Conservation (phyloP, 306 rosid species). For the Styphnolobium japonicum region DNA sequence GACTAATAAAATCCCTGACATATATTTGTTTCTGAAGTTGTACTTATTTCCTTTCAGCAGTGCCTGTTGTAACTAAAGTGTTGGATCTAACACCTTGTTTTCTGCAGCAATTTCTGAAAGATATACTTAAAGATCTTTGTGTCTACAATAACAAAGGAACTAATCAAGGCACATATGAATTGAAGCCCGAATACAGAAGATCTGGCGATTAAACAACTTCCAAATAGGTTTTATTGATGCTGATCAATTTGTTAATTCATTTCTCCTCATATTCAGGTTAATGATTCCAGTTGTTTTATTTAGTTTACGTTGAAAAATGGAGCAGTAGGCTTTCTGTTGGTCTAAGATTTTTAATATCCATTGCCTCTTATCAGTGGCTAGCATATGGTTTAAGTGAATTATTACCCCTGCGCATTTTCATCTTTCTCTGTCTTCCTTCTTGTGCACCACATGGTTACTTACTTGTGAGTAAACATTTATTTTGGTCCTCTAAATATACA, state of each 20-base stretch:
- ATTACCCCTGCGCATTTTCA: background rate
- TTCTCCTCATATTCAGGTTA: background rate
- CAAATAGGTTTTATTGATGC: slow-evolving; percentile 18
- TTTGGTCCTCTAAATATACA: no score
- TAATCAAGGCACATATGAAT: slow-evolving; percentile 86
- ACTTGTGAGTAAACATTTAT: no score
- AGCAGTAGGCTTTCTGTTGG: slow-evolving; percentile 8
- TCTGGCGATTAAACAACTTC: slow-evolving; percentile 41
- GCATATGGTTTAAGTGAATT: background rate
- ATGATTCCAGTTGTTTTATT: slow-evolving; percentile 6
- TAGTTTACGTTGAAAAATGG: slow-evolving; percentile 15
- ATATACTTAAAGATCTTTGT: slow-evolving; percentile 80
- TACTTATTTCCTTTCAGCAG: background rate
- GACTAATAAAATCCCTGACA: background rate
- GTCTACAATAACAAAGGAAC: slow-evolving; percentile 89
- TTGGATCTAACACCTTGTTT: slow-evolving; percentile 14
- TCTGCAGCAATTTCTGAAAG: slow-evolving; percentile 92
- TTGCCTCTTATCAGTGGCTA: background rate
- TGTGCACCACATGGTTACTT: background rate
- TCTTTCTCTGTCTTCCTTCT: background rate
- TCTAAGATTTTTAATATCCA: background rate
- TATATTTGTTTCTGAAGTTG: background rate
- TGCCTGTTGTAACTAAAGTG: background rate
- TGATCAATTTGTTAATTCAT: background rate
- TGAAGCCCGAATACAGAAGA: slow-evolving; percentile 90